Evolutionary conservation across 371 early-diverging fungal species (phyloP).

Genomic region (Mucor mucedo): DNA sequence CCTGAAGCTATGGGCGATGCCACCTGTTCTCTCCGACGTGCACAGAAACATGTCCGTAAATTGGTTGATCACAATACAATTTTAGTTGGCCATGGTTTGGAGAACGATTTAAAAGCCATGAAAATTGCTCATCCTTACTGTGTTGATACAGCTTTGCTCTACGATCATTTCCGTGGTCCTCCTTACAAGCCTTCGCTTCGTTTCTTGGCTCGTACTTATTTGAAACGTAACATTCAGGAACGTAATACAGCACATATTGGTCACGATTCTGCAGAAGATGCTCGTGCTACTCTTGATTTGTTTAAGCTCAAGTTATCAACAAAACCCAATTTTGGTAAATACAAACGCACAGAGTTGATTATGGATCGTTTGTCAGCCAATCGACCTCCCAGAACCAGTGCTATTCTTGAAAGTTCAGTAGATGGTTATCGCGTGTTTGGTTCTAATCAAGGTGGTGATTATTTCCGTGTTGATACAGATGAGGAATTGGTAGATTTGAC

Average conservation of each 20-base stretch:
- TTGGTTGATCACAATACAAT: slow-evolving; percentile 66
- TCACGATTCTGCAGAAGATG: slow-evolving; percentile 85
- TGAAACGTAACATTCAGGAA: slow-evolving; percentile 68
- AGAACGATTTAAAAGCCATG: slow-evolving; percentile 46
- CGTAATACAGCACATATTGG: slow-evolving; percentile 47
- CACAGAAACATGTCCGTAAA: slow-evolving; percentile 61
- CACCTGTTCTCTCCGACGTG: slow-evolving; percentile 59
- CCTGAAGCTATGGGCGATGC: slow-evolving; percentile 57
- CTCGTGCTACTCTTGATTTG: slow-evolving; percentile 73
- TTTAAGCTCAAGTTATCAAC: slow-evolving; percentile 62
- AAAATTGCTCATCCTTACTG: slow-evolving; percentile 67
- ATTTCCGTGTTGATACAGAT: slow-evolving; percentile 34
- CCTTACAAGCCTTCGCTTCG: slow-evolving; percentile 66
- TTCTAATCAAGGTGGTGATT: slow-evolving; percentile 26
- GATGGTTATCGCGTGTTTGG: slow-evolving; percentile 25
- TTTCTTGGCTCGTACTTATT: slow-evolving; percentile 58
- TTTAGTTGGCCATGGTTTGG: slow-evolving; percentile 50
- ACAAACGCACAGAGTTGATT: slow-evolving; percentile 51
- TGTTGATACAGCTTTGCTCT: slow-evolving; percentile 75
- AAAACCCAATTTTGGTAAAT: slow-evolving; percentile 56
- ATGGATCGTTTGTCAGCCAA: slow-evolving; percentile 56
- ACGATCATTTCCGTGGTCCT: slow-evolving; percentile 63
- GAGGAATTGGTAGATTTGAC: slow-evolving; percentile 34
- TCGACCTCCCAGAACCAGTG: slow-evolving; percentile 43
- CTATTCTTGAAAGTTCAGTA: slow-evolving; percentile 46